Base-by-base conservation (phyloP, 495 filamentous ascomycete genomes). In the Annulohypoxylon bovei region DNA sequence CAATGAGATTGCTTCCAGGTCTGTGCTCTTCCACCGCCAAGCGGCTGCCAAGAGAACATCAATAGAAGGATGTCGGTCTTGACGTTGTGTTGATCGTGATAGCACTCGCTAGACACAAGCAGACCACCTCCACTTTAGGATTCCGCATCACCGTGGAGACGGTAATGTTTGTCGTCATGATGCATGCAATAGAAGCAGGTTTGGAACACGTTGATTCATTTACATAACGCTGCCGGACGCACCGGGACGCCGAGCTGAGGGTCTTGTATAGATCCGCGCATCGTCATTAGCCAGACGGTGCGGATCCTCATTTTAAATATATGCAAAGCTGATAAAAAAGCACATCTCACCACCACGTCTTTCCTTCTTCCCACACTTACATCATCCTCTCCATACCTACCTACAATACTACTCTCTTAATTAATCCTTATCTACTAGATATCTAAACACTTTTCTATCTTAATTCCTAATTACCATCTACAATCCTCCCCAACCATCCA, bases 241-340 rank as follows among this genome's bases (percentile, higher is more conserved):
- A 20, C 18, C n/a, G 28, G 28, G 16, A 54, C 28, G 23, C 50
- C 28, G 50, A 35, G 28, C 6, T n/a, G 50, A 54, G 50, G 27
- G 27, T 35, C 30, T 54, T 11, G n/a, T 30, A 53, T 53, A 27
- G 28, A 53, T 53, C 44, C 49, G 12, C 12, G 49, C 49, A 35
- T 54, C n/a, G 11, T 54, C 6, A 35, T 27, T 35, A 35, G 20
- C 28, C 7, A 35, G 20, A 4, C 46, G 3, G 16, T 18, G 50
- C 27, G 30, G 50, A 54, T 54, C 50, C 30, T 20, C 30, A 35
- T 54, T 35, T 54, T 35, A 54, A 35, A 35, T n/a, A 50, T n/a
- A 18, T 54, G 22, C 20, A 35, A 11, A 54, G 20, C 11, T 35
- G 27, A 16, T 54, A 20, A 54, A 54, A 20, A 54, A 54, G 50